Conservation (phyloP, 441 rosid species). For the Dalechampia spathulata region DNA sequence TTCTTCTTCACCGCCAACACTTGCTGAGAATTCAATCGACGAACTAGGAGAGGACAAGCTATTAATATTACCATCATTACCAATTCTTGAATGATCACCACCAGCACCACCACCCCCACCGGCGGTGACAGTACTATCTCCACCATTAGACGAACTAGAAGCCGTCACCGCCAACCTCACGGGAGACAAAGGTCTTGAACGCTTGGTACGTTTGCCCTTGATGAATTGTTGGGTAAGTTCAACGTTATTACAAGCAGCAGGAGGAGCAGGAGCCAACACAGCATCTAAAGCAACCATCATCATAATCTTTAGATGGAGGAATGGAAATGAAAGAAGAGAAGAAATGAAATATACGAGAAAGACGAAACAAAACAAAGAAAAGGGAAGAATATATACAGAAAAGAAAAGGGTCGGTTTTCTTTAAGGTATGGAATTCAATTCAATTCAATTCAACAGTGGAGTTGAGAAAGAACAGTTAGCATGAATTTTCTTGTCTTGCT, state of each 20-base stretch:
- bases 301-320: background rate
- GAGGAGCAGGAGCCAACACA: slow-evolving; percentile 13
- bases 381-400: background rate
- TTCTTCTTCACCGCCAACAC: slow-evolving; percentile 34
- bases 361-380: background rate
- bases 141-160: slow-evolving; percentile 22
- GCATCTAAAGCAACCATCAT: slow-evolving; percentile 35
- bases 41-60: slow-evolving; percentile 12
- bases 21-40: slow-evolving; percentile 12
- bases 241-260: background rate
- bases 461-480: slow-evolving; percentile 12
- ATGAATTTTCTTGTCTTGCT: slow-evolving; percentile 26
- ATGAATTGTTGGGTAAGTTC: background rate
- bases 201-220: slow-evolving; percentile 74
- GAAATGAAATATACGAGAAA: no score
- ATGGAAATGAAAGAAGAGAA: no score
- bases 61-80: background rate
- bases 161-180: slow-evolving; percentile 19
- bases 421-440: no score
- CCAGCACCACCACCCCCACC: background rate
- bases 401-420: background rate
- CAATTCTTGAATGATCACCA: background rate
- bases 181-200: slow-evolving; percentile 38
- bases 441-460: no score
- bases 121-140: background rate